phyloP scores from a whole-genome alignment of 768 basidiomycete genomes.

The Amanita subjunquillea region DNA sequence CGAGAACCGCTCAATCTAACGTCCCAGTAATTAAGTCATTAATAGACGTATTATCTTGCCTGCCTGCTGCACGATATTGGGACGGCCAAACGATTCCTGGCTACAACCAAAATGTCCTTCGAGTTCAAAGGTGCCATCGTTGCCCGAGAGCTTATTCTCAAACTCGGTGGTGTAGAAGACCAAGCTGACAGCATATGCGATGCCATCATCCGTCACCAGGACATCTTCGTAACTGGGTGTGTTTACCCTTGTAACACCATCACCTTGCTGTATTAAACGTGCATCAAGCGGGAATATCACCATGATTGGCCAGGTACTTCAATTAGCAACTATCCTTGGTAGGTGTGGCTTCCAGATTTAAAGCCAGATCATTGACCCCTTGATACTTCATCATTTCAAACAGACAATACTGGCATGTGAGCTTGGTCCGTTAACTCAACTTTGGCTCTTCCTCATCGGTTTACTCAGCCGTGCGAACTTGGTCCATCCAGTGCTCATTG shows the following conservation, averaged over 20 bases:
- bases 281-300: conserved; percentile 37
- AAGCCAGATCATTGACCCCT: neutral
- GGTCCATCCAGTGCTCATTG: conserved; percentile 28
- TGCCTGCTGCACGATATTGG: conserved; percentile 46
- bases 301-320: conserved; percentile 37
- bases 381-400: conserved; percentile 3
- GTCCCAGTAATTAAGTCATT: neutral
- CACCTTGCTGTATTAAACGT: neutral
- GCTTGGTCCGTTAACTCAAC: conserved; percentile 6
- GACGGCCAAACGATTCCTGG: conserved; percentile 33
- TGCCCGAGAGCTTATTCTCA: conserved; percentile 35
- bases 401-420: conserved; percentile 36
- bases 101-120: conserved; percentile 46
- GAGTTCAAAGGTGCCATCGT: conserved; percentile 47
- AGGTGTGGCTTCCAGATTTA: conserved; percentile 5
- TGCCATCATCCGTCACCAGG: conserved; percentile 38
- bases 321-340: conserved; percentile 40
- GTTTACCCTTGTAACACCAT: conserved; percentile 5
- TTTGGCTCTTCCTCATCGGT: conserved; percentile 2
- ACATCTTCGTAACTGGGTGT: conserved; percentile 35
- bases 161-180: conserved; percentile 31
- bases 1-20: neutral
- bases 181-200: conserved; percentile 44
- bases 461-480: conserved; percentile 29
- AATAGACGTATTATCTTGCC: conserved; percentile 37